These are phyloP conservation scores for Martensiomyces pterosporus DNA, from an alignment of 192 early-diverging fungal species.

Conservation along the genomic window DNA sequence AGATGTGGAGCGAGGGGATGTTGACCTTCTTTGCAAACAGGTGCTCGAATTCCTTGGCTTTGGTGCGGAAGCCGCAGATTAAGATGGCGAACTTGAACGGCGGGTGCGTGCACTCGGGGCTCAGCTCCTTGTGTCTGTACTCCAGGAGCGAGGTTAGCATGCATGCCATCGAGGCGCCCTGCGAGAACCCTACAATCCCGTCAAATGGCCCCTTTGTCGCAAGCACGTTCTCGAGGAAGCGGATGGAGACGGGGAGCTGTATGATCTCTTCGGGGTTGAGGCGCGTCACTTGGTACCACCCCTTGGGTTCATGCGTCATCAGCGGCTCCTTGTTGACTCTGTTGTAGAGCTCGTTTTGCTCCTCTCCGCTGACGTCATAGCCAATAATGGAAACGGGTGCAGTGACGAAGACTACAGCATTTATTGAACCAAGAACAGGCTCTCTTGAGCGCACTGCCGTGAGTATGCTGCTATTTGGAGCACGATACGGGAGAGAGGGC, in stretches of 20 bases:
- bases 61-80: background rate
- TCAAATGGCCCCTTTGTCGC: conserved; percentile 26
- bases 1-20: background rate
- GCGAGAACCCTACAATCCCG: conserved; percentile 47
- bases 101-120: background rate
- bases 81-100: background rate
- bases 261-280: conserved; percentile 40
- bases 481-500: no score
- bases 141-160: background rate
- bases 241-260: no score
- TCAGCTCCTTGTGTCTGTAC: no score
- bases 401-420: background rate
- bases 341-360: no score
- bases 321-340: no score
- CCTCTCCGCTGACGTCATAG: no score
- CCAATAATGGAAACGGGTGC: no score
- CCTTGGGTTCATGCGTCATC: conserved; percentile 12
- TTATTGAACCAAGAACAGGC: background rate
- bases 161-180: conserved; percentile 4
- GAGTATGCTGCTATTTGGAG: background rate
- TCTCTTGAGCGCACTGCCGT: background rate
- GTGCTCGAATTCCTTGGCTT: background rate
- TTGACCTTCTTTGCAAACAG: background rate
- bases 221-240: background rate
- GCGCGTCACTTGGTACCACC: conserved; percentile 37